Evolutionary conservation across 345 rosid genomes (phyloP), one percentile per base, ranked within the genome.

Genomic region (Anacardium occidentale): DNA sequence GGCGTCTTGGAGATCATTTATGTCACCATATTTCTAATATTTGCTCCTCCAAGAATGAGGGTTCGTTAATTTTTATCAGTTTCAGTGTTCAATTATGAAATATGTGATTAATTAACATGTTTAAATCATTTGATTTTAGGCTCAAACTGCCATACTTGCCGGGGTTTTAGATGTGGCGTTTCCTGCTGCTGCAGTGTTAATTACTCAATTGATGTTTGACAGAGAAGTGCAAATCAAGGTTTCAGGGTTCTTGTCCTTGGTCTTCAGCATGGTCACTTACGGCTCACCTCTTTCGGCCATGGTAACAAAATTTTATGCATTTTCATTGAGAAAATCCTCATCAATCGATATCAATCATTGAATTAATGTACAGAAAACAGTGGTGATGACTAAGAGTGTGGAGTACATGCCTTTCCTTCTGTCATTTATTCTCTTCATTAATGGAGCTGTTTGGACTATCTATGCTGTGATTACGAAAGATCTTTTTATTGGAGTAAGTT

Each of bases 281-380:
- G 88, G 81, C 45, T 90, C 98, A 42, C 98, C 98, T 68, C 92
- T 90, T 68, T 80, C 91, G 17, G 93, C 92, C 42, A 92, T 92
- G 94, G 94, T 92, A 83, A 81, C 17, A 17, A 8, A 47, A 22
- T 44, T 26, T 59, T 1, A 15, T 9, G 7, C 17, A 10, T 12
- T 1, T 26, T 59, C 20, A 10, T 58, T 24, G 6, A 59, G 18
- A 50, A 50, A 22, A 9, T 55, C 12, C 25, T 55, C 14, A 21
- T 55, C 24, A 55, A 11, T 11, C 0, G 0, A 22, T 56, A 9
- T 12, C 26, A 24, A 1, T 25, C 0, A 13, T 13, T 26, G 64
- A 61, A 32, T 0, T 13, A 66, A 26, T 25, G 18, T 37, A 60
- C 85, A 88, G 90, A 88, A 81, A 83, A 86, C 85, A 11, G 90